A percentile compares a stretch with the other conserved stretches of the same genome.
Evolutionary conservation across 805 yeast genomes (phyloP).

Genomic region (Ogataea ganodermae): DNA sequence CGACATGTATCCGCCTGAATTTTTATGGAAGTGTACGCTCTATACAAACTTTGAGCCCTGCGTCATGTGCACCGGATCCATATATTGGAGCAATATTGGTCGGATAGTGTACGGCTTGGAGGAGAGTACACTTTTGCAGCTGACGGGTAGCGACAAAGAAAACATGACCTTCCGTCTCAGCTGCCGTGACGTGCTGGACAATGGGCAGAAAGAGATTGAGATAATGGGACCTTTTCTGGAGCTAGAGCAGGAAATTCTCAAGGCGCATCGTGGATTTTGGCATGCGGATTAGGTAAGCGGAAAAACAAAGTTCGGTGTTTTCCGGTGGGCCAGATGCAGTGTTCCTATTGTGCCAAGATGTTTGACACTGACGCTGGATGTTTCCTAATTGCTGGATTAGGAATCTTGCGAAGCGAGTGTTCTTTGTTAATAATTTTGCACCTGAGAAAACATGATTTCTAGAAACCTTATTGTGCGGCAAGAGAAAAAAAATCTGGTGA

Average conservation of each 20-base stretch:
- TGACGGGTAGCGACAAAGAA: slow-evolving; percentile 30
- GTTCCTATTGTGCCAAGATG: too few relatives aligned
- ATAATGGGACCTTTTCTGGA: slow-evolving; percentile 31
- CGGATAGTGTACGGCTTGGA: slow-evolving; percentile 29
- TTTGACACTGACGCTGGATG: neutral
- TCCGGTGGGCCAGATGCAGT: too few relatives aligned
- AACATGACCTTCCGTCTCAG: slow-evolving; percentile 31
- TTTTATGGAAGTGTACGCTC: slow-evolving; percentile 32
- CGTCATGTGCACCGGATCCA: slow-evolving; percentile 34
- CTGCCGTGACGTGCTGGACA: slow-evolving; percentile 22
- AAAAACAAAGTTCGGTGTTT: neutral
- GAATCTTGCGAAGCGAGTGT: neutral
- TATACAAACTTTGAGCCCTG: slow-evolving; percentile 37
- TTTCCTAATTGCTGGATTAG: neutral
- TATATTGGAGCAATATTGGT: slow-evolving; percentile 34
- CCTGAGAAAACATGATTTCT: neutral
- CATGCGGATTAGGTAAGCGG: neutral
- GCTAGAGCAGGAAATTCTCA: slow-evolving; percentile 22
- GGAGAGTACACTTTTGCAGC: slow-evolving; percentile 22
- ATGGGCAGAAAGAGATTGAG: slow-evolving; percentile 33
- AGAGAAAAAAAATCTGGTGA: neutral
- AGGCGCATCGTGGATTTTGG: slow-evolving; percentile 33
- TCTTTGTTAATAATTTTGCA: neutral
- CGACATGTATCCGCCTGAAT: slow-evolving; percentile 23
- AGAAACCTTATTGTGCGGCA: neutral